A percentile compares a stretch with the other conserved stretches of the same genome.
These are phyloP conservation scores for Colletotrichum sp. DNA, from an alignment of 2,329 filamentous ascomycete species.

Conservation along the genomic window DNA sequence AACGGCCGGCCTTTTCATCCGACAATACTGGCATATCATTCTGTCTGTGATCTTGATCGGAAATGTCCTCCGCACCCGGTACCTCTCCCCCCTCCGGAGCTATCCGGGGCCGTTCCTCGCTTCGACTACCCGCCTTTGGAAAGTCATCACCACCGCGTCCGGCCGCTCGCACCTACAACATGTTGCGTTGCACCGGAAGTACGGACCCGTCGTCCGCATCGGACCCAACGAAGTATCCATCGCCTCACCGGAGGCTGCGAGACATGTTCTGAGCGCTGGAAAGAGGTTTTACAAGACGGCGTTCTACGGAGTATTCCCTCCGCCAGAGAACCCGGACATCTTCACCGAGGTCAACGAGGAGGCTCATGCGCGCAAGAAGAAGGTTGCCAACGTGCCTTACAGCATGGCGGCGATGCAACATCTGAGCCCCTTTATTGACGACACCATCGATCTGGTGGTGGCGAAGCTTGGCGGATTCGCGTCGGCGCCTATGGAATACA, in stretches of 20 bases:
- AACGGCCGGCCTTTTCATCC: neutral
- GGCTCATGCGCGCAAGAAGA: slow-evolving; percentile 61
- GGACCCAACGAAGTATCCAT: slow-evolving; percentile 29
- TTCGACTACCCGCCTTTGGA: slow-evolving; percentile 49
- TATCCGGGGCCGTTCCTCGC: slow-evolving; percentile 77
- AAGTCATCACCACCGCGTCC: slow-evolving; percentile 39
- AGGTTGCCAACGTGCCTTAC: slow-evolving; percentile 56
- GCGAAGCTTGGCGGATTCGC: slow-evolving; percentile 46
- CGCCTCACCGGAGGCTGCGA: slow-evolving; percentile 42
- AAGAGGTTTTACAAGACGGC: slow-evolving; percentile 58
- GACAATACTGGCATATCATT: slow-evolving; percentile 46
- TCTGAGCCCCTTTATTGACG: slow-evolving; percentile 55
- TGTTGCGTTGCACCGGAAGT: slow-evolving; percentile 41
- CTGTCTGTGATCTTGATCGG: slow-evolving; percentile 34
- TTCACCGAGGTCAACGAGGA: slow-evolving; percentile 61
- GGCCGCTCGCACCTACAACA: slow-evolving; percentile 47
- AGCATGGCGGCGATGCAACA: slow-evolving; percentile 59
- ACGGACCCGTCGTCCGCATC: slow-evolving; percentile 36
- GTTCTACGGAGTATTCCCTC: slow-evolving; percentile 60
- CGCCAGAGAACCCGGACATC: slow-evolving; percentile 62
- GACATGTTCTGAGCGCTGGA: slow-evolving; percentile 50
- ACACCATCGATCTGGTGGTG: slow-evolving; percentile 52
- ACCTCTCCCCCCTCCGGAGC: slow-evolving; percentile 64
- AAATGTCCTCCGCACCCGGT: slow-evolving; percentile 51
- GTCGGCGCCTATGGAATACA: neutral